Evolutionary conservation across 108 stramenopile genomes (phyloP).

Genomic region (Fistulifera solaris): DNA sequence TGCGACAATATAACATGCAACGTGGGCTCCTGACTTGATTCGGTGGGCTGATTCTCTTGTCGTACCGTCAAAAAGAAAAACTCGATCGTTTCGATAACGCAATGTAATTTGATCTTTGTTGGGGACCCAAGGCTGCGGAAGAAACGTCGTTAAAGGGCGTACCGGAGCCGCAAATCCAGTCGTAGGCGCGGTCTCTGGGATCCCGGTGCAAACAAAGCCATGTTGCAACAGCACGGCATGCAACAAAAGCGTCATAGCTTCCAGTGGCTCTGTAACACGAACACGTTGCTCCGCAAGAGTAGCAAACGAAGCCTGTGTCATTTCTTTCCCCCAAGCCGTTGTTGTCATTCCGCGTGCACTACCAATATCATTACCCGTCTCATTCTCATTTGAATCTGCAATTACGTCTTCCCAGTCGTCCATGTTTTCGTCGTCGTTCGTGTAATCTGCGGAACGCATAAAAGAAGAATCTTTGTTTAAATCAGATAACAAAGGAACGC

Average conservation of each 20-base stretch:
- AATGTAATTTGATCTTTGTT: conserved; percentile 41
- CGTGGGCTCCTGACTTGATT: not conserved
- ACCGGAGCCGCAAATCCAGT: conserved; percentile 34
- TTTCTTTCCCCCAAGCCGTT: conserved; percentile 23
- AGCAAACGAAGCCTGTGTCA: conserved; percentile 33
- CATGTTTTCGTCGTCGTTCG: conserved; percentile 12
- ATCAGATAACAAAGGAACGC: not conserved
- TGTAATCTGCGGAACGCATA: not conserved
- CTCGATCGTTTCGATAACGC: conserved; percentile 44
- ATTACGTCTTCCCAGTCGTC: conserved; percentile 38
- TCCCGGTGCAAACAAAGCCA: conserved; percentile 54
- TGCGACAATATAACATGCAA: not conserved
- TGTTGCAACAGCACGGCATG: conserved; percentile 48
- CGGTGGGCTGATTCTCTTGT: not conserved
- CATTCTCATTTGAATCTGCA: conserved; percentile 15
- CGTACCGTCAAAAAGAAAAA: conserved; percentile 24
- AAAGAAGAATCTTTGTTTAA: not conserved
- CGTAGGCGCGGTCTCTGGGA: conserved; percentile 23
- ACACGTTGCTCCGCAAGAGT: conserved; percentile 33
- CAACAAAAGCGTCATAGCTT: conserved; percentile 53
- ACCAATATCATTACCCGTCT: conserved; percentile 4
- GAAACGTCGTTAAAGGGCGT: conserved; percentile 41
- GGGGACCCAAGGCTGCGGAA: conserved; percentile 22
- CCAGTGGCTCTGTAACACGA: conserved; percentile 34
- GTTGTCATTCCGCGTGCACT: not conserved